Conservation (phyloP, 73 alveolate genomes). For the Paraurostyla sp. region DNA sequence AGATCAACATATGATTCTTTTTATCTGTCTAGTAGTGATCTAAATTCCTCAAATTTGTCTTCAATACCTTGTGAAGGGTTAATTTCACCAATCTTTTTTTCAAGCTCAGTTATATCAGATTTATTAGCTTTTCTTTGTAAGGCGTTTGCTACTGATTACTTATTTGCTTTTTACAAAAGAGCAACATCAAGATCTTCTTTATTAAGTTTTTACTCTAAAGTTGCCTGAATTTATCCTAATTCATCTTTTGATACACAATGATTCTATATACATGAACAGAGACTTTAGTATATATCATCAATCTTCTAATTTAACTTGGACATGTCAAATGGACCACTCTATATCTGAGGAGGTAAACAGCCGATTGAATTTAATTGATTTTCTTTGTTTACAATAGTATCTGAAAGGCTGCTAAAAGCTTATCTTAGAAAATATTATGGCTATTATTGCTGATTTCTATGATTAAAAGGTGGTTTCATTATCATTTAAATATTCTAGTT, state of each 20-base stretch:
- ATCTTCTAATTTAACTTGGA: slow-evolving; percentile 2
- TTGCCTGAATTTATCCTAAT: neutral
- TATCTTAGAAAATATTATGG: slow-evolving; percentile 14
- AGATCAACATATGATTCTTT: slow-evolving; percentile 17
- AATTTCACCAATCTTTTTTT: neutral
- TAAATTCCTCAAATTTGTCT: slow-evolving; percentile 16
- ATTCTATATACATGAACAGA: slow-evolving; percentile 42
- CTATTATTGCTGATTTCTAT: neutral
- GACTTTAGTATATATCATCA: slow-evolving; percentile 43
- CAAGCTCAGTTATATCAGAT: slow-evolving; percentile 69
- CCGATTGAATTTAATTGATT: neutral
- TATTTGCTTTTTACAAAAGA: slow-evolving; percentile 89
- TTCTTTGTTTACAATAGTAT: slow-evolving; percentile 26
- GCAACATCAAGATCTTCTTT: slow-evolving; percentile 87
- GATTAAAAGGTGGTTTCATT: too few relatives aligned
- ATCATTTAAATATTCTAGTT: too few relatives aligned
- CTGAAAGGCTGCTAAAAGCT: slow-evolving; percentile 25
- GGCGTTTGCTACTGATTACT: slow-evolving; percentile 92
- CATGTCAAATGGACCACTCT: neutral
- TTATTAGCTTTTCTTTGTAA: slow-evolving; percentile 93
- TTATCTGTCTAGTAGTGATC: slow-evolving; percentile 4
- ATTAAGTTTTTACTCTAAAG: slow-evolving; percentile 20
- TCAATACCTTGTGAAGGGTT: neutral
- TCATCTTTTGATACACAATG: slow-evolving; percentile 63
- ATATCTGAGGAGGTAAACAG: neutral